These are phyloP conservation scores for Calonectria pseudoturangicola DNA, from an alignment of 2,329 filamentous ascomycete genomes.

Conservation along the genomic window DNA sequence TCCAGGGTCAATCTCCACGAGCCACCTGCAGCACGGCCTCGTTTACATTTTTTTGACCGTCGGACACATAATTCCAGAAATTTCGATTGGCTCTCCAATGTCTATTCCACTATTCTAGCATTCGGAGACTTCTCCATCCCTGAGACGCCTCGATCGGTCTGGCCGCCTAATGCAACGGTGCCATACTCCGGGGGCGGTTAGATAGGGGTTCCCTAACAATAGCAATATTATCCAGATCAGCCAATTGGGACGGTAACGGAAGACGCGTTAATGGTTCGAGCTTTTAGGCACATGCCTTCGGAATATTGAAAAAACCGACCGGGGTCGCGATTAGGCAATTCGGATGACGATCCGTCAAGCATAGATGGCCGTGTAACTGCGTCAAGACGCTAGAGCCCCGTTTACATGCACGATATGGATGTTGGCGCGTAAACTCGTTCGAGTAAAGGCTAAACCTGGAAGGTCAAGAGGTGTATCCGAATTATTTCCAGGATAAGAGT, in stretches of 20 bases:
- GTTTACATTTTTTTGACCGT: conserved; percentile 7
- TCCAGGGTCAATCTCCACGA: conserved; percentile 13
- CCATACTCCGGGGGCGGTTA: conserved; percentile 17
- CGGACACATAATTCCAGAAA: conserved; percentile 12
- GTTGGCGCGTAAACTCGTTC: conserved; percentile 10
- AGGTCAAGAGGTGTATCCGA: not conserved
- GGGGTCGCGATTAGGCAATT: conserved; percentile 16
- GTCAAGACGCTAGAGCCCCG: conserved; percentile 16
- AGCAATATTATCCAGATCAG: conserved; percentile 15
- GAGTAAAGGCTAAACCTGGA: not conserved
- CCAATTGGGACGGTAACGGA: conserved; percentile 5
- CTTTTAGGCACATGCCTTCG: not conserved
- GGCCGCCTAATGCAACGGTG: not conserved
- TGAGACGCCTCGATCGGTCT: conserved; percentile 11
- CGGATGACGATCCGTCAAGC: conserved; percentile 6
- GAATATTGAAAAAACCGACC: not conserved
- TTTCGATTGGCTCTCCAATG: not conserved
- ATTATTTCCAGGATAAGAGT: not conserved
- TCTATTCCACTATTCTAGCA: too few relatives aligned
- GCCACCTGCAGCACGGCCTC: conserved; percentile 3
- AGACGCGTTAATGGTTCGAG: not conserved
- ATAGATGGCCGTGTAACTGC: conserved; percentile 9
- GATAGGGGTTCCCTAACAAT: conserved; percentile 17
- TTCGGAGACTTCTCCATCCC: not conserved
- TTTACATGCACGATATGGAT: conserved; percentile 16